These are phyloP conservation scores for Kluyveromyces sp. DNA, from an alignment of 1,139 yeast species.

Conservation along the genomic window DNA sequence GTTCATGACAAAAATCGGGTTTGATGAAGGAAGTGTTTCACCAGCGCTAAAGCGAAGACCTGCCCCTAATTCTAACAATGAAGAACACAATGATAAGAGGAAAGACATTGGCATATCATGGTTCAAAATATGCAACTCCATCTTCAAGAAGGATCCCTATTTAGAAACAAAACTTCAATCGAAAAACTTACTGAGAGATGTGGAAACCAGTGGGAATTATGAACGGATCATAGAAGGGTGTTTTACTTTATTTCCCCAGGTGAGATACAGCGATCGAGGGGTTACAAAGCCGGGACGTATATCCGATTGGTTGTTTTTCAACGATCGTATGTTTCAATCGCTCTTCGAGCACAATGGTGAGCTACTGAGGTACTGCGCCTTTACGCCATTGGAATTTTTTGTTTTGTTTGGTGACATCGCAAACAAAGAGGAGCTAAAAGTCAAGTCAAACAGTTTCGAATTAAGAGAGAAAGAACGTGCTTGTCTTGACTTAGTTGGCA, in stretches of 20 bases:
- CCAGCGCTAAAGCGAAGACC: not conserved
- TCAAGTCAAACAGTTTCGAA: slow-evolving; percentile 22
- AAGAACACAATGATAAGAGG: slow-evolving; percentile 20
- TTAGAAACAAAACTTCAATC: slow-evolving; percentile 42
- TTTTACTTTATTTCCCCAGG: slow-evolving; percentile 52
- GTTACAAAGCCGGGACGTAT: slow-evolving; percentile 56
- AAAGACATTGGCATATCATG: slow-evolving; percentile 54
- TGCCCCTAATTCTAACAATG: slow-evolving; percentile 1
- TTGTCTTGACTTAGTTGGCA: slow-evolving; percentile 8
- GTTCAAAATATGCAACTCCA: slow-evolving; percentile 50
- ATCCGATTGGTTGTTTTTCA: slow-evolving; percentile 73
- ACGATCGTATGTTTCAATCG: slow-evolving; percentile 46
- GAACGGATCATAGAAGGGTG: slow-evolving; percentile 71
- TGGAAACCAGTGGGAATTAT: slow-evolving; percentile 42
- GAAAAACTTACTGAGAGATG: slow-evolving; percentile 38
- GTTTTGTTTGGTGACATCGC: slow-evolving; percentile 55
- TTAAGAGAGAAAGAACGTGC: slow-evolving; percentile 16
- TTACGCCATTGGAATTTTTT: slow-evolving; percentile 59
- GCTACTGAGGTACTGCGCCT: slow-evolving; percentile 47
- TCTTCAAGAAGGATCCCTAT: slow-evolving; percentile 48
- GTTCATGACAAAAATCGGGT: slow-evolving; percentile 37
- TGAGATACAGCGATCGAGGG: slow-evolving; percentile 59
- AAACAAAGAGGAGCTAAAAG: slow-evolving; percentile 30
- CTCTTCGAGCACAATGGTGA: slow-evolving; percentile 45
- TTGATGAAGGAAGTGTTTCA: slow-evolving; percentile 17